Conservation (phyloP, 2,329 filamentous ascomycete species). For the Dothidotthia symphoricarpi region DNA sequence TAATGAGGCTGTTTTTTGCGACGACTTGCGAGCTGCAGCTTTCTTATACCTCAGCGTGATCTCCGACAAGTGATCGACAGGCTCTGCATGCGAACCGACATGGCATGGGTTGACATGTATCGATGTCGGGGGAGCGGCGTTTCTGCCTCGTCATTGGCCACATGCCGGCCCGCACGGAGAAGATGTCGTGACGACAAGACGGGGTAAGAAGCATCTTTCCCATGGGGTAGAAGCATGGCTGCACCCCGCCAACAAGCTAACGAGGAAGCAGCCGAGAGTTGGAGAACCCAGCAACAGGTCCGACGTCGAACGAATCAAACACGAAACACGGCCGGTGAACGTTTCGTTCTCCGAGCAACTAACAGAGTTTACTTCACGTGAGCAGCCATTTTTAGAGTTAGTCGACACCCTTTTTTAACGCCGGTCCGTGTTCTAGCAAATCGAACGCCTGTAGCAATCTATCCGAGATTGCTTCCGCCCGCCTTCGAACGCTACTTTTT, state of each 20-base stretch:
- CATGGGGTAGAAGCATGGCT: constrained; percentile 12
- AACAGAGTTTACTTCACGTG: no score
- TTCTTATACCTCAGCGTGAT: background rate
- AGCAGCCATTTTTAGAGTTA: no score
- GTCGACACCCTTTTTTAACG: no score
- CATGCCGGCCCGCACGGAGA: constrained; percentile 14
- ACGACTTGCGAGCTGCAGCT: constrained; percentile 5
- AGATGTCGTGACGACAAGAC: background rate
- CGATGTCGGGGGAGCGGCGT: no score
- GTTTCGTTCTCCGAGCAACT: no score
- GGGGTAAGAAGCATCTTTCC: constrained; percentile 1
- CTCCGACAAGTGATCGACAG: background rate
- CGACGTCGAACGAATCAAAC: constrained; percentile 15
- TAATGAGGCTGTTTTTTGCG: constrained; percentile 1
- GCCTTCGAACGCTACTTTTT: constrained; percentile 3
- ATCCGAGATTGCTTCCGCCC: no score
- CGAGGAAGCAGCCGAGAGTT: constrained; percentile 13
- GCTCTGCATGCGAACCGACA: background rate
- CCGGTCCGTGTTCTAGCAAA: no score
- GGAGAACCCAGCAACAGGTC: constrained; percentile 14
- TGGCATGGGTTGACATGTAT: background rate
- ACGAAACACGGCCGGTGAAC: background rate
- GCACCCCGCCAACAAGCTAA: constrained; percentile 2
- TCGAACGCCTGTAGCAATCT: no score
- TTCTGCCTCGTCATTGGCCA: constrained; percentile 3